A percentile compares a stretch with the other conserved stretches of the same genome.
phyloP scores from a whole-genome alignment of 805 yeast species.

The Komagataella mondaviorum region DNA sequence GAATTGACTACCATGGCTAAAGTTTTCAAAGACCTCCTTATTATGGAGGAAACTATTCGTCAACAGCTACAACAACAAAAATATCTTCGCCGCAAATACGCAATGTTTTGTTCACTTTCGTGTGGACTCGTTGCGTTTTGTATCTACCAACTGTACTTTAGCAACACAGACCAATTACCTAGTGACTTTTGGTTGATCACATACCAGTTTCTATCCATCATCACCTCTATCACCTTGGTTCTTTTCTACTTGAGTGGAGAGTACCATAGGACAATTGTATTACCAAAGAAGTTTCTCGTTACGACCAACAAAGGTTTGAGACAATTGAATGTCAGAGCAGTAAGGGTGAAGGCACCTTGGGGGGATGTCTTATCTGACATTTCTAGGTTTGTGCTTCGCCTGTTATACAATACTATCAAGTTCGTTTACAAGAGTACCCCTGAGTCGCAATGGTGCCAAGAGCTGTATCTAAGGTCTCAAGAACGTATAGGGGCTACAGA shows the following conservation, averaged over 20 bases:
- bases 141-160: constrained; percentile 20
- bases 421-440: neutral
- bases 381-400: constrained; percentile 3
- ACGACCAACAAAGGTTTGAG: constrained; percentile 85
- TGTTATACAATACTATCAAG: constrained; percentile 1
- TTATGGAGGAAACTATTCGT: constrained; percentile 76
- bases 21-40: constrained; percentile 68
- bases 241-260: constrained; percentile 84
- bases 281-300: constrained; percentile 66
- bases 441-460: constrained; percentile 1
- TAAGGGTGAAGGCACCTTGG: constrained; percentile 31
- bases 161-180: constrained; percentile 6
- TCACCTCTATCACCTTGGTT: constrained; percentile 51
- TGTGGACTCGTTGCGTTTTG: constrained; percentile 21
- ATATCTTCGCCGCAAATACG: constrained; percentile 46
- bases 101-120: constrained; percentile 35
- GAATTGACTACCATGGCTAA: constrained; percentile 38
- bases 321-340: constrained; percentile 67
- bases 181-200: constrained; percentile 21
- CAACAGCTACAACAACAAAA: constrained; percentile 69
- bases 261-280: constrained; percentile 70
- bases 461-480: constrained; percentile 27
- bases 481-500: constrained; percentile 65
- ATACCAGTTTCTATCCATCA: constrained; percentile 44
- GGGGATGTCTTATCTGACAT: constrained; percentile 2